These are phyloP conservation scores for Colletotrichum horii DNA, from an alignment of 2,329 filamentous ascomycete genomes.

Conservation along the genomic window DNA sequence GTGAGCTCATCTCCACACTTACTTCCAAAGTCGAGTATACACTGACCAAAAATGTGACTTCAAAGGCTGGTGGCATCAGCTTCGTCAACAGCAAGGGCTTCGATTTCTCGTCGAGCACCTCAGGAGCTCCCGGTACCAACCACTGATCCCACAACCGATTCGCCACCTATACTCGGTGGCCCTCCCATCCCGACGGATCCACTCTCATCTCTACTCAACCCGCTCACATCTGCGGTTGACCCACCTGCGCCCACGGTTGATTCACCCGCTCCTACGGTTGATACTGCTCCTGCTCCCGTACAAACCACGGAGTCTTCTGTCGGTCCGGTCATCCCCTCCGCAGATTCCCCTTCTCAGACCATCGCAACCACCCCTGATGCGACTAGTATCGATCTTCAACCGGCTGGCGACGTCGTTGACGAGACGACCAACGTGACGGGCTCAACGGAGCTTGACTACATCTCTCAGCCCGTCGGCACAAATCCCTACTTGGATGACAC, in stretches of 20 bases:
- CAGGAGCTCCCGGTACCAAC: not conserved
- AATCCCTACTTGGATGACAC: not conserved
- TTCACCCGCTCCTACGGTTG: not conserved
- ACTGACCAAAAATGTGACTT: not conserved
- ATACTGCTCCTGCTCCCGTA: not conserved
- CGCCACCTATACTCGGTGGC: not conserved
- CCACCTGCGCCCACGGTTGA: not conserved
- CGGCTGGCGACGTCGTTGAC: not conserved
- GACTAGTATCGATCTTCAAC: not conserved
- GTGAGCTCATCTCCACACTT: slow-evolving; percentile 17
- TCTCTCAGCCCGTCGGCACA: not conserved
- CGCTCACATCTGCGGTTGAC: not conserved
- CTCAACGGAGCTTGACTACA: not conserved
- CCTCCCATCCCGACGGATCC: not conserved
- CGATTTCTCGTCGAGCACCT: not conserved
- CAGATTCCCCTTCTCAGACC: not conserved
- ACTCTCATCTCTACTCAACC: not conserved
- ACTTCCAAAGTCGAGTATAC: not conserved
- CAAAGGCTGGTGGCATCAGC: not conserved
- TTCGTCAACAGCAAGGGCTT: not conserved
- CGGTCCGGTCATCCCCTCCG: not conserved
- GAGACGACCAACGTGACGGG: not conserved
- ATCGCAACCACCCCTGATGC: not conserved
- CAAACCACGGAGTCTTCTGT: not conserved
- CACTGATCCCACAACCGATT: not conserved